Conservation (phyloP, 805 yeast genomes). For the Torulaspora quercuum region DNA sequence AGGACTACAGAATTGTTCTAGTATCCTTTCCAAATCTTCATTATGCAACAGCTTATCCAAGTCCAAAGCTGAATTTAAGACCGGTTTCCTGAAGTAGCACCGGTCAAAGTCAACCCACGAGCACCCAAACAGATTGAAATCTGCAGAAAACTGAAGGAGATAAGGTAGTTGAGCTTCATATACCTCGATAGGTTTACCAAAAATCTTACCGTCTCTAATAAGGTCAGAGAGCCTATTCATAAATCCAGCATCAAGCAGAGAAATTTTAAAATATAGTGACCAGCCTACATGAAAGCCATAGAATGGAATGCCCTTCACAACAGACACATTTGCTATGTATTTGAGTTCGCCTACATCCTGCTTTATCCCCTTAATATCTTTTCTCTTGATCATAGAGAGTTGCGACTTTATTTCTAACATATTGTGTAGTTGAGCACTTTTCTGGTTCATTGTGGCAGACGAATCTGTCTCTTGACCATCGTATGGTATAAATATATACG, state of each 20-base stretch:
- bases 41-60: constrained; percentile 32
- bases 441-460: constrained; percentile 29
- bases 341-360: constrained; percentile 24
- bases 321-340: constrained; percentile 55
- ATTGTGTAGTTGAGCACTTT: constrained; percentile 40
- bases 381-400: constrained; percentile 37
- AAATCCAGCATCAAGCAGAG: constrained; percentile 60
- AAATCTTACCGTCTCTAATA: constrained; percentile 44
- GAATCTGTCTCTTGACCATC: constrained; percentile 39
- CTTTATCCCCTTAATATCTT: constrained; percentile 3
- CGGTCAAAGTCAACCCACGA: constrained; percentile 58
- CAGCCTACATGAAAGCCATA: constrained; percentile 78
- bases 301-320: constrained; percentile 74
- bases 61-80: constrained; percentile 37
- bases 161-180: constrained; percentile 82
- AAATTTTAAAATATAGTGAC: constrained; percentile 63
- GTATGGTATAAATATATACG: constrained; percentile 71
- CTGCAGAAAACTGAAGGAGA: constrained; percentile 71
- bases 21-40: constrained; percentile 35
- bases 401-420: constrained; percentile 45
- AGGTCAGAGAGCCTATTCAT: constrained; percentile 51
- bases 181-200: constrained; percentile 43
- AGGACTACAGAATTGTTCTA: constrained; percentile 28
- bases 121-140: constrained; percentile 81
- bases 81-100: constrained; percentile 57